phyloP scores from a whole-genome alignment of 1,284 basidiomycete species.

The Tilletia walkeri region DNA sequence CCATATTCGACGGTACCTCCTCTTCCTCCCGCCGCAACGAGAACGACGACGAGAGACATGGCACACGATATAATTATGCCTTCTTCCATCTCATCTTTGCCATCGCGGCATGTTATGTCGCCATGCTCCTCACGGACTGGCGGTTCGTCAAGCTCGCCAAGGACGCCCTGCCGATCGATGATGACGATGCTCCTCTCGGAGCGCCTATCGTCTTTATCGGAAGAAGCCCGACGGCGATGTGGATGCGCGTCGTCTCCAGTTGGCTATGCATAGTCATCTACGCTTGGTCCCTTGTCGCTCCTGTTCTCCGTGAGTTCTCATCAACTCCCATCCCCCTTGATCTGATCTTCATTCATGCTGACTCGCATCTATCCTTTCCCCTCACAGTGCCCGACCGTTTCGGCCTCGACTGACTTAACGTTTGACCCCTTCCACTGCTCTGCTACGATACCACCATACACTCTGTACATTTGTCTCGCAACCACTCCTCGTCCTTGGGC shows the following conservation, averaged over 20 bases:
- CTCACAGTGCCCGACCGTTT: constrained; percentile 46
- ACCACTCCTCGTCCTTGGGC: too few species aligned
- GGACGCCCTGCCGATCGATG: constrained; percentile 54
- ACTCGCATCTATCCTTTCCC: neutral
- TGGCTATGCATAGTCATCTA: constrained; percentile 66
- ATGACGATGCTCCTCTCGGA: constrained; percentile 60
- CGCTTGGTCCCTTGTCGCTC: constrained; percentile 64
- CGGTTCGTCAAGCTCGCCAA: constrained; percentile 40
- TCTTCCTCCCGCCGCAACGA: constrained; percentile 65
- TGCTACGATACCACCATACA: constrained; percentile 35
- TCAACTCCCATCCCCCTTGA: constrained; percentile 25
- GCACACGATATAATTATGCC: constrained; percentile 97
- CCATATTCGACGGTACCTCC: constrained; percentile 54
- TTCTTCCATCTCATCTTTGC: constrained; percentile 99
- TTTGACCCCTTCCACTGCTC: constrained; percentile 24
- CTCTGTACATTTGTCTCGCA: too few species aligned
- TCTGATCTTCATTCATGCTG: too few species aligned
- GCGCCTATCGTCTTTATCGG: constrained; percentile 78
- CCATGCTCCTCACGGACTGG: constrained; percentile 98
- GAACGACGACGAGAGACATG: constrained; percentile 86
- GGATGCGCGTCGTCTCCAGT: constrained; percentile 94
- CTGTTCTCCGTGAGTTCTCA: constrained; percentile 77
- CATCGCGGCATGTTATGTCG: constrained; percentile 95
- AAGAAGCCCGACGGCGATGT: constrained; percentile 93
- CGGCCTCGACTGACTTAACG: constrained; percentile 28